Evolutionary conservation across 2,329 filamentous ascomycete species (phyloP), one percentile per base, ranked within the genome.

Genomic region (Trichophyton benhamiae): DNA sequence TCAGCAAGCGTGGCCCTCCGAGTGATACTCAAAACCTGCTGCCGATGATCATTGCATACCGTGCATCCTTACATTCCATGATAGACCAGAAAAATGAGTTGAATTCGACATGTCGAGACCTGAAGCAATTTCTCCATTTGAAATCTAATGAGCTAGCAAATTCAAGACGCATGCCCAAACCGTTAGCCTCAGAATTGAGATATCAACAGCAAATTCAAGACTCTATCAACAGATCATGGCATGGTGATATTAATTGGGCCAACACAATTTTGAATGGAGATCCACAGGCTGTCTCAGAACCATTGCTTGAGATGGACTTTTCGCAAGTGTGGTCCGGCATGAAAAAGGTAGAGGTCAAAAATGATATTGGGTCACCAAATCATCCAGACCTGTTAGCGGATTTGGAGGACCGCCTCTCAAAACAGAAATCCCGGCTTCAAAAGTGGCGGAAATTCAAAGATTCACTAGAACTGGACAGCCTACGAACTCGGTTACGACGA

Each of bases 181-280:
- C 49, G 27, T 8, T 30, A 2, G 38, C 4, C 5, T 46, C 27
- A 36, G 53, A 55, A 27, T n/a, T 22, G 15, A 57, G 52, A 52
- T 41, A 61, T 17, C 8, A 57, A 73, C 25, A 63, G 71, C 66
- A 66, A 68, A n/a, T 69, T 89, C 61, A 80, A 85, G 66, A 82
- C 81, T 48, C 79, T 81, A 1, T 86, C 67, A 82, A 81, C 38
- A 79, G 82, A 0, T 89, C 90, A 66, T 96, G 91, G 91, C 79
- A 88, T 13, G 91, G 89, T 1, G 84, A 86, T 68, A 82, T 86
- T 63, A 81, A 83, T 61, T 92, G 90, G 86, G 80, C 89, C 67
- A 82, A 89, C 57, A 79, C 83, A 1, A 75, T 96, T 20, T 71
- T 94, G 0, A 79, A 86, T 58, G 88, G 88, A 1, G 86, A 89